These are phyloP conservation scores for Rossbeevera mucosa DNA, from an alignment of 768 basidiomycete species.

Conservation along the genomic window DNA sequence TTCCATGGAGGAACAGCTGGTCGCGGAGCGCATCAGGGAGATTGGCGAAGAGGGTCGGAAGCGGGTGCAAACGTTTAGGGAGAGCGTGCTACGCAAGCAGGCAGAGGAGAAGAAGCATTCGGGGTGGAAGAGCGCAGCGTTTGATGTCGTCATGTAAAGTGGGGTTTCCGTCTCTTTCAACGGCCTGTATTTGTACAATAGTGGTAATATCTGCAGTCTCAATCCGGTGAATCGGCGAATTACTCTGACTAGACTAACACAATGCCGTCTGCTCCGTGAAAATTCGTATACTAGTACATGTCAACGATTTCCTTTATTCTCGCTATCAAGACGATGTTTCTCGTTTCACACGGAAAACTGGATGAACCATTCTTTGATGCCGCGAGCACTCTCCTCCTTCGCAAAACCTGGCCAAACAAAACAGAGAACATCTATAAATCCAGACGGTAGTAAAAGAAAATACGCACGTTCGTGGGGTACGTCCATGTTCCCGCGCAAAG, in stretches of 20 bases:
- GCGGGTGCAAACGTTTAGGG: conserved; percentile 40
- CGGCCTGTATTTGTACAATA: not conserved
- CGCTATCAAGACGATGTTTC: no score
- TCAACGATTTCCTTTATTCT: no score
- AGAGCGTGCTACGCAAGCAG: conserved; percentile 40
- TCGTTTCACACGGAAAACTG: conserved; percentile 30
- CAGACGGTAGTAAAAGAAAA: not conserved
- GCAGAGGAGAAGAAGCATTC: conserved; percentile 31
- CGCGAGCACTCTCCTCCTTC: conserved; percentile 52
- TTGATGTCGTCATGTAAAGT: conserved; percentile 31
- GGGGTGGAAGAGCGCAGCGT: conserved; percentile 51
- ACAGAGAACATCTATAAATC: not conserved
- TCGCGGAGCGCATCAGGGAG: conserved; percentile 35
- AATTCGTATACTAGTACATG: no score
- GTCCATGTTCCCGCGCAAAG: conserved; percentile 13
- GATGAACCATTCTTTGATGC: conserved; percentile 45
- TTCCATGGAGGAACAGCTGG: not conserved
- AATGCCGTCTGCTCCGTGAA: no score
- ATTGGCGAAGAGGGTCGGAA: conserved; percentile 32
- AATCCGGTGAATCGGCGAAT: not conserved
- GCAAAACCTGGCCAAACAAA: conserved; percentile 46
- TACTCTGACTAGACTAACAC: no score
- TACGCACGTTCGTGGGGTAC: conserved; percentile 19
- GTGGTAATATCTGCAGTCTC: not conserved
- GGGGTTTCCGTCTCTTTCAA: not conserved